Percentiles rank a stretch among this genome's conserved stretches.
These are phyloP conservation scores for Lachancea quebecensis DNA, from an alignment of 805 yeast species.

Conservation along the genomic window DNA sequence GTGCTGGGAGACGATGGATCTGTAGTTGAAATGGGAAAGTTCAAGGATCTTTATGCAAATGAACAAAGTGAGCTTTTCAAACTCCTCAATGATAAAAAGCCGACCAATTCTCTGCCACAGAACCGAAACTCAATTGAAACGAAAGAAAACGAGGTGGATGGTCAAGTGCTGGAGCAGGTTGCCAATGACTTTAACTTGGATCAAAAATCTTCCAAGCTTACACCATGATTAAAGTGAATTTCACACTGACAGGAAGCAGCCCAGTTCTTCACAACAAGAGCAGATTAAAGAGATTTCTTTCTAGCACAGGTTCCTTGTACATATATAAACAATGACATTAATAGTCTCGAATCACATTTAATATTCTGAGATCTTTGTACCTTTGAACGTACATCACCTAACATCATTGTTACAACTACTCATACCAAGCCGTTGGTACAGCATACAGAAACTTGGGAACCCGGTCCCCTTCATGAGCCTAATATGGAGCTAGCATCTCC, in stretches of 20 bases:
- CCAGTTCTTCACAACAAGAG: background rate
- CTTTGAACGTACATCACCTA: background rate
- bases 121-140: background rate
- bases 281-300: background rate
- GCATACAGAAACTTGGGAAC: too few relatives aligned
- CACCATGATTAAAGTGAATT: slow-evolving; percentile 3
- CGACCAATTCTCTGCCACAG: background rate
- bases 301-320: background rate
- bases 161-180: slow-evolving; percentile 10
- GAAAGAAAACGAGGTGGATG: slow-evolving; percentile 3
- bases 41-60: slow-evolving; percentile 48
- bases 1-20: slow-evolving; percentile 77
- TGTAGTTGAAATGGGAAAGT: slow-evolving; percentile 70
- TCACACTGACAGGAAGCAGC: background rate
- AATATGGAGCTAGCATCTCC: slow-evolving; percentile 2
- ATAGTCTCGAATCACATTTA: too few relatives aligned
- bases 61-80: slow-evolving; percentile 35
- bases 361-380: background rate
- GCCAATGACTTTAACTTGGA: slow-evolving; percentile 10
- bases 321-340: background rate
- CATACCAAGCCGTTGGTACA: too few relatives aligned
- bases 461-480: background rate
- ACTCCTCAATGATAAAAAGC: slow-evolving; percentile 30
- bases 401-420: too few relatives aligned
- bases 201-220: slow-evolving; percentile 10